Percentiles rank a stretch among this genome's conserved stretches.
Conservation (phyloP, 2,329 filamentous ascomycete species). For the Trichoderma brevicompactum region DNA sequence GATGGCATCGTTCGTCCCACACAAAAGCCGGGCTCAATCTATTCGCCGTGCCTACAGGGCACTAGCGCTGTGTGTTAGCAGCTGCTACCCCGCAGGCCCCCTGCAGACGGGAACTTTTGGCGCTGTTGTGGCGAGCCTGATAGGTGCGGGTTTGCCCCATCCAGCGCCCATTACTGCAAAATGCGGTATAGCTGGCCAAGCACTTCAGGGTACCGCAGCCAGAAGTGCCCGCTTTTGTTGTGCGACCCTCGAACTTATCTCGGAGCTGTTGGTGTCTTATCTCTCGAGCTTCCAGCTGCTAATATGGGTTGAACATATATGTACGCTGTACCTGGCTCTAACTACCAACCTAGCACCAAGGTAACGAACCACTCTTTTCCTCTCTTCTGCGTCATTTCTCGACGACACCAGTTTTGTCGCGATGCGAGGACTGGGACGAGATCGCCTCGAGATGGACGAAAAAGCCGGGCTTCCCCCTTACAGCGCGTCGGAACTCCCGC, state of each 20-base stretch:
- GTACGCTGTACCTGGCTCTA: neutral
- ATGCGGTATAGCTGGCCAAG: neutral
- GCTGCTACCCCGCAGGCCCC: slow-evolving; percentile 22
- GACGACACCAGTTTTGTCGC: neutral
- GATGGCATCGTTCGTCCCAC: slow-evolving; percentile 20
- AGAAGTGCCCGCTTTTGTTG: neutral
- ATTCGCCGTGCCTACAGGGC: neutral
- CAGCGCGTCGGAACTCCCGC: slow-evolving; percentile 41
- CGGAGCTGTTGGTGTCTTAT: slow-evolving; percentile 1
- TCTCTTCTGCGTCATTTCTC: neutral
- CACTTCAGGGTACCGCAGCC: slow-evolving; percentile 1
- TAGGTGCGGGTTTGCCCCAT: slow-evolving; percentile 1
- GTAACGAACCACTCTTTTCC: neutral
- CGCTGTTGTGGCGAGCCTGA: neutral
- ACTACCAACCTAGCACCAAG: no score
- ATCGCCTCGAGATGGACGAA: slow-evolving; percentile 40
- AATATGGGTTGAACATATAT: no score
- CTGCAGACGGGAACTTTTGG: slow-evolving; percentile 26
- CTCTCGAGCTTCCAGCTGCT: neutral
- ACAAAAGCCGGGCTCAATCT: neutral
- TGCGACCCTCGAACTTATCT: neutral
- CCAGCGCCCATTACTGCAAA: slow-evolving; percentile 16
- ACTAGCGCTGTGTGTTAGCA: slow-evolving; percentile 11
- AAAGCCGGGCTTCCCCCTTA: slow-evolving; percentile 54
- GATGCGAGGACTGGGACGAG: neutral